Evolutionary conservation across 73 alveolate species (phyloP), one percentile per base, ranked within the genome.

Genomic region (Effrenium voratum): DNA sequence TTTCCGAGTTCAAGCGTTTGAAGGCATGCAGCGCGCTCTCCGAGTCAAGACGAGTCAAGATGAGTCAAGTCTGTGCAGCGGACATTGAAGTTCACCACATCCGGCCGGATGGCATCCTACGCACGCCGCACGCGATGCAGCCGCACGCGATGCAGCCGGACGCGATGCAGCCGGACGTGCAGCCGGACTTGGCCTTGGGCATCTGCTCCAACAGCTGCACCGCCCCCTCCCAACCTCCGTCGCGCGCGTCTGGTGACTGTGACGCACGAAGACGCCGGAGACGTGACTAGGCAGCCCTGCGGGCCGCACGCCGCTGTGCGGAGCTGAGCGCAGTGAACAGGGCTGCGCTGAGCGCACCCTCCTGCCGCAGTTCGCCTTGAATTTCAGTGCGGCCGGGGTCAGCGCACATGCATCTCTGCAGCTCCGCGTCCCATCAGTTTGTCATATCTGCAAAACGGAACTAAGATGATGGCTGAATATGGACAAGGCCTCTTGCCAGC

Each of bases 221-320:
- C 0, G 85, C 95, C 45, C 41, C 72, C 70, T 87, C 95, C 95
- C 95, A 87, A 63, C 94, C 94, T 85, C 36, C 5, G 41, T n/a
- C 80, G 12, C 80, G 22, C 28, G 34, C n/a, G n/a, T n/a, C n/a
- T n/a, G n/a, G n/a, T n/a, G n/a, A n/a, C n/a, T n/a, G n/a, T n/a
- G n/a, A n/a, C n/a, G n/a, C n/a, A n/a, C n/a, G n/a, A n/a, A n/a
- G n/a, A n/a, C n/a, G n/a, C n/a, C n/a, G n/a, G n/a, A n/a, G n/a
- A n/a, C n/a, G n/a, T n/a, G n/a, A n/a, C n/a, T 19, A 52, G 19
- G 19, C 10, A 52, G 66, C 10, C 66, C 19, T 60, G 75, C 75
- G 28, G 3, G 28, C n/a, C n/a, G 38, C n/a, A 36, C 75, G n/a
- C 28, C 40, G 75, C 38, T 4, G 28, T 22, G 75, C 75, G 19